Conservation (phyloP, 352 stramenopile species). For the Phytophthora citrophthora region DNA sequence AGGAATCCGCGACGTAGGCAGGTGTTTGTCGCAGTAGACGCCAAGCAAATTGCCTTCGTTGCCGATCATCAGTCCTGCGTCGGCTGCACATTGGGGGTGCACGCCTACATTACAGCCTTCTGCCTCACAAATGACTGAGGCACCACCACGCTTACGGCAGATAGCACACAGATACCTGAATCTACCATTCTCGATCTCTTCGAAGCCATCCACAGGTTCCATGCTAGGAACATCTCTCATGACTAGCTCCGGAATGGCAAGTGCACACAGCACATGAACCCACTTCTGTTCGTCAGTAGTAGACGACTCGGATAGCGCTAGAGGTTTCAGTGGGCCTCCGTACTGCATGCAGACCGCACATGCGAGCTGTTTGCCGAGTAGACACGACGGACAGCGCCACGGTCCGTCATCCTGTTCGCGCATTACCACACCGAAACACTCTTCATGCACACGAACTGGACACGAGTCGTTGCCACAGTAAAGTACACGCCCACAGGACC, state of each 20-base stretch:
- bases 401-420: conserved; percentile 57
- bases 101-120: conserved; percentile 83
- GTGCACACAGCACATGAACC: conserved; percentile 84
- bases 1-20: conserved; percentile 66
- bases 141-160: conserved; percentile 80
- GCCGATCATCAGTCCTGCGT: conserved; percentile 84
- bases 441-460: conserved; percentile 73
- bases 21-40: conserved; percentile 86
- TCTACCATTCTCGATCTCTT: conserved; percentile 84
- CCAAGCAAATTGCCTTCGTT: conserved; percentile 69
- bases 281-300: conserved; percentile 70
- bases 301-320: conserved; percentile 34
- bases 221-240: conserved; percentile 85
- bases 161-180: conserved; percentile 85
- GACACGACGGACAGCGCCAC: conserved; percentile 82
- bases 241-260: conserved; percentile 86
- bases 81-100: conserved; percentile 76
- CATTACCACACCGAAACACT: conserved; percentile 83
- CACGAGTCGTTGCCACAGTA: conserved; percentile 77
- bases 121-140: conserved; percentile 81
- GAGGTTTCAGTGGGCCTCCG: conserved; percentile 81
- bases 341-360: conserved; percentile 84
- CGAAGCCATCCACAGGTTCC: conserved; percentile 83
- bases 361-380: conserved; percentile 68
- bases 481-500: conserved; percentile 76